Conservation (phyloP, 257 asterid genomes). For the Cordia subcordata region DNA sequence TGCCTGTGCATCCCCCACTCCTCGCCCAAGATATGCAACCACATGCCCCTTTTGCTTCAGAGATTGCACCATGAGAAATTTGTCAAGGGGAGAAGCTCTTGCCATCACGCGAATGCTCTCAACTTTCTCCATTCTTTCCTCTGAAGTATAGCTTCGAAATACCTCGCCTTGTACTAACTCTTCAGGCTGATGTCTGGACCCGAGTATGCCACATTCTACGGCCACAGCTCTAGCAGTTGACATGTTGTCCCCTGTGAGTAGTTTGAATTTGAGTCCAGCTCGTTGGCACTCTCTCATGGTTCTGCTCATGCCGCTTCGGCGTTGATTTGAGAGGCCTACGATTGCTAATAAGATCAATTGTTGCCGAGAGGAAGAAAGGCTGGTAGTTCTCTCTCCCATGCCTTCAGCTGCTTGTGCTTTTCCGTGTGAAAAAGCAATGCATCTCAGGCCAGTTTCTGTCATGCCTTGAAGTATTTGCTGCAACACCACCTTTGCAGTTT, state of each 20-base stretch:
- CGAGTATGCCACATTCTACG: slow-evolving; percentile 13
- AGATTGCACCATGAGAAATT: slow-evolving; percentile 21
- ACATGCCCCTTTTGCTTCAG: slow-evolving; percentile 17
- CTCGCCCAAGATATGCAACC: slow-evolving; percentile 21
- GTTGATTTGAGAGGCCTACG: slow-evolving; percentile 5
- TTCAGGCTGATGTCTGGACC: slow-evolving; percentile 1
- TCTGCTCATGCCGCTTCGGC: slow-evolving; percentile 5
- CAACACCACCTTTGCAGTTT: neutral
- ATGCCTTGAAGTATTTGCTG: slow-evolving; percentile 17
- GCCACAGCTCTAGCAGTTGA: slow-evolving; percentile 18
- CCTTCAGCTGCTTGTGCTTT: slow-evolving; percentile 10
- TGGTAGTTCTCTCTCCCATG: too few species aligned
- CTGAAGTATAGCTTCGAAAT: slow-evolving; percentile 9
- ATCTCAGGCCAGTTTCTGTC: slow-evolving; percentile 22
- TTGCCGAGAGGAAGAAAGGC: neutral
- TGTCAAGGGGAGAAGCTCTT: slow-evolving; percentile 19
- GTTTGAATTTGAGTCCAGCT: slow-evolving; percentile 19
- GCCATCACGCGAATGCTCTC: slow-evolving; percentile 21
- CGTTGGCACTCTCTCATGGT: slow-evolving; percentile 8
- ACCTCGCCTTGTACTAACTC: slow-evolving; percentile 12
- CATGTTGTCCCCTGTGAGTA: slow-evolving; percentile 24
- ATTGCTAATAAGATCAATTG: slow-evolving; percentile 21
- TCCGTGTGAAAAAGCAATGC: slow-evolving; percentile 30
- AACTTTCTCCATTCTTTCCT: slow-evolving; percentile 18
- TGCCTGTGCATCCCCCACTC: slow-evolving; percentile 17